Conservation (phyloP, 345 rosid genomes). For the Pistacia vera region DNA sequence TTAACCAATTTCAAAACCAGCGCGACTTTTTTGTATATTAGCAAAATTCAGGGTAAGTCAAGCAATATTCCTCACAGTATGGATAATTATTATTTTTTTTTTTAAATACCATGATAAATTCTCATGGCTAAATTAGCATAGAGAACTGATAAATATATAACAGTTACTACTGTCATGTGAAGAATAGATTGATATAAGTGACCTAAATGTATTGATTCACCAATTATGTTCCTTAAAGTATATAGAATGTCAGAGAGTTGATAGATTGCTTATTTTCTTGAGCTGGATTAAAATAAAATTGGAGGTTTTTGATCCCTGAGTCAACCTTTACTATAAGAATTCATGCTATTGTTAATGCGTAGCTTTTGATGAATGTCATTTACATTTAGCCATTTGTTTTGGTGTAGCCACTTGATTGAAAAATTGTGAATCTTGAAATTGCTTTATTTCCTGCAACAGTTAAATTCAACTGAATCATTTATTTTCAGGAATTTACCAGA, state of each 20-base stretch:
- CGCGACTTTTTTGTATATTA: too few species aligned
- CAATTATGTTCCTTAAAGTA: background rate
- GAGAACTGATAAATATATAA: background rate
- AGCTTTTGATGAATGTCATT: constrained; percentile 7
- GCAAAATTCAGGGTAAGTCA: background rate
- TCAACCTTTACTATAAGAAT: background rate
- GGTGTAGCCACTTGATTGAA: background rate
- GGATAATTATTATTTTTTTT: constrained; percentile 31
- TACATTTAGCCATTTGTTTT: constrained; percentile 3
- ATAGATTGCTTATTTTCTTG: background rate
- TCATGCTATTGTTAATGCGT: background rate
- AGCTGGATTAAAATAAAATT: background rate
- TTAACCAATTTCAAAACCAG: background rate
- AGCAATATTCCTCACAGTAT: background rate
- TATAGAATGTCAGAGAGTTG: background rate
- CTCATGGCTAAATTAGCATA: background rate
- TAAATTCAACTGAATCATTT: constrained; percentile 4
- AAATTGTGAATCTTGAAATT: background rate
- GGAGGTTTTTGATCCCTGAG: background rate
- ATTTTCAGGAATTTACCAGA: constrained; percentile 85
- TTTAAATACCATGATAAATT: background rate
- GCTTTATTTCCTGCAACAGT: background rate
- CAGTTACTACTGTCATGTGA: background rate
- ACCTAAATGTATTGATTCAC: background rate
- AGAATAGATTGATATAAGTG: background rate